Base-by-base conservation (phyloP, 306 rosid species). In the Purshia tridentata region DNA sequence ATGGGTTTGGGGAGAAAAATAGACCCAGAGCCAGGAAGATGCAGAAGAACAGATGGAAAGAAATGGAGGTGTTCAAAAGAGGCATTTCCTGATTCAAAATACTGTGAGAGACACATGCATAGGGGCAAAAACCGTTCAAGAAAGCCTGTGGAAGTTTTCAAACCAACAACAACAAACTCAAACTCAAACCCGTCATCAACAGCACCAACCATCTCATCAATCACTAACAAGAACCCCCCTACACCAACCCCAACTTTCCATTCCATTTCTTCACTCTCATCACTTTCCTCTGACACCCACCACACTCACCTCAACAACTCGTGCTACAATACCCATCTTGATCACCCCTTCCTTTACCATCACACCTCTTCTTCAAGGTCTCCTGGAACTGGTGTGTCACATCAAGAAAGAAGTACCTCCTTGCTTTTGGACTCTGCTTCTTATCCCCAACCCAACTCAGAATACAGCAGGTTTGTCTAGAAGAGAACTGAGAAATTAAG, bases 81-180 rank as follows among this genome's bases (percentile, higher is more conserved):
- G 64, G 98, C 98, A 4, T 94, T 81, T 76, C 90, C 90, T 58
- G 97, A 91, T 83, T 94, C 98, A 0, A 94, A 94, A 68, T 94
- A 94, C 91, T 94, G 98, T 56, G 97, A 94, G 82, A 94, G 96
- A 74, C 98, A 94, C 95, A 94, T 94, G 98, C 98, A 94, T 61
- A 89, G 98, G 89, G 98, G 98, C n/a, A 94, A 94, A 37, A 91
- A 94, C 86, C 98, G 98, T 91, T 88, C 97, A 88, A 94, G 98
- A 94, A 94, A 94, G 92, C 98, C 94, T 85, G 94, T 88, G 92
- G 97, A 91, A 86, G 84, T 82, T 76, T 81, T 86, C 79, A 91
- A 89, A 84, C 70, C 91, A 76, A 48, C 96, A 72, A 20, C 58
- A 40, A 49, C 62, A 14, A 56, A 3, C 29, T 19, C 85, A 35